Evolutionary conservation across 352 stramenopile genomes (phyloP), one percentile per base, ranked within the genome.

Genomic region (Plasmopara viticola): DNA sequence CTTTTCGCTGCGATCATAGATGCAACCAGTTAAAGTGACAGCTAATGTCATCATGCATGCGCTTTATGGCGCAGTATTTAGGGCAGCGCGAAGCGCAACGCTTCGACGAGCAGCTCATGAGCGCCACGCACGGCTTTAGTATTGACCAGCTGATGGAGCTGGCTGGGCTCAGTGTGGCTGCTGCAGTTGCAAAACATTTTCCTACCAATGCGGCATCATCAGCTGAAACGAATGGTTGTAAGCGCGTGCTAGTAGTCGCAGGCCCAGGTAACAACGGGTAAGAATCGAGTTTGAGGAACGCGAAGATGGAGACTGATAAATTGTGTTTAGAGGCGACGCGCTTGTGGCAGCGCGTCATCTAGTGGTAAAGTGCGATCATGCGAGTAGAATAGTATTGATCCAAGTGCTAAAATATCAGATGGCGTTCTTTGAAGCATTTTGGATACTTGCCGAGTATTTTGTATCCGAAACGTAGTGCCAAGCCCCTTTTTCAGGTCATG

Each of bases 141-240:
- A 86, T 98, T 48, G 88, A 98, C 53, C 96, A 99, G 73, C 77
- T 99, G 15, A 99, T 99, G 97, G 97, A 99, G 71, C 77, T 99
- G 15, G 97, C 97, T 8, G 97, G 97, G 4, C 68, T 99, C 9
- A 91, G 87, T 61, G 95, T 99, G 14, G 93, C 95, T 6, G 86
- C 84, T 38, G 94, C 94, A 2, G 74, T 98, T 43, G 62, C 68
- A 28, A 84, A 96, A 53, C 68, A 85, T 30, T 92, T 72, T 47
- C 71, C 70, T 5, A 59, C 29, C 18, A 14, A 13, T 28, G n/a
- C 28, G 2, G 34, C 34, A 6, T 17, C 13, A 18, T 38, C 28
- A 3, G 20, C 7, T 34, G 3, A 20, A 15, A 56, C 6, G 10
- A n/a, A 56, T 0, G 29, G 33, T 25, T 66, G 68, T 28, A 68